Evolutionary conservation across 768 basidiomycete species (phyloP), one percentile per base, ranked within the genome.

Genomic region (Lenzites betulinus): DNA sequence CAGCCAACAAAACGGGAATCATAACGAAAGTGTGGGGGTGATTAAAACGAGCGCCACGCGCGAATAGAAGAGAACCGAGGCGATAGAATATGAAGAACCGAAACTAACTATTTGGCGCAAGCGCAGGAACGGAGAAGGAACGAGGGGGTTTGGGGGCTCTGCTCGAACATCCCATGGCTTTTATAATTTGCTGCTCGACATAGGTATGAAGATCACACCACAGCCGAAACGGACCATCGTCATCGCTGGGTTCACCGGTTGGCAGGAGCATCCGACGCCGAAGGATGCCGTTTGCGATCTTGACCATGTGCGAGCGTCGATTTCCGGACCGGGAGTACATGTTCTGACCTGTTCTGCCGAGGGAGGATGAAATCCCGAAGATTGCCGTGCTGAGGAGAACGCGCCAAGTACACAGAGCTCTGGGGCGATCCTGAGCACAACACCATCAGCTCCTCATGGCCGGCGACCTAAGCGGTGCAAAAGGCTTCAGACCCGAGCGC

Each of bases 1-100:
- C 60, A n/a, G 63, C 53, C 11, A 67, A 22, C 15, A 60, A 30
- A 11, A 63, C 23, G 12, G 54, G 39, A 23, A 59, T 41, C 60
- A 62, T 65, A 42, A 62, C 36, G 58, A 15, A 13, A 51, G 30
- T 15, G 47, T 12, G n/a, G 43, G 39, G 12, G 35, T 20, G 39
- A 18, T 47, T 54, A 47, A 50, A 58, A 23, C 28, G 48, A n/a
- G 47, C 18, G 56, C 48, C 48, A 28, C 4, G 11, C 38, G 48
- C 48, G 33, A 42, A 42, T 8, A 7, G 39, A 38, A 41, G 41
- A 43, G 35, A 23, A 49, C 36, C 4, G 50, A 28, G 56, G 48
- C 56, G 50, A 38, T 49, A 39, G 9, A n/a, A 13, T 43, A 43
- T 20, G 39, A 41, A 38, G n/a, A 50, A 50, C n/a, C 15, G 38